Evolutionary conservation across 352 stramenopile species (phyloP).

Genomic region (Phytophthora pistaciae): DNA sequence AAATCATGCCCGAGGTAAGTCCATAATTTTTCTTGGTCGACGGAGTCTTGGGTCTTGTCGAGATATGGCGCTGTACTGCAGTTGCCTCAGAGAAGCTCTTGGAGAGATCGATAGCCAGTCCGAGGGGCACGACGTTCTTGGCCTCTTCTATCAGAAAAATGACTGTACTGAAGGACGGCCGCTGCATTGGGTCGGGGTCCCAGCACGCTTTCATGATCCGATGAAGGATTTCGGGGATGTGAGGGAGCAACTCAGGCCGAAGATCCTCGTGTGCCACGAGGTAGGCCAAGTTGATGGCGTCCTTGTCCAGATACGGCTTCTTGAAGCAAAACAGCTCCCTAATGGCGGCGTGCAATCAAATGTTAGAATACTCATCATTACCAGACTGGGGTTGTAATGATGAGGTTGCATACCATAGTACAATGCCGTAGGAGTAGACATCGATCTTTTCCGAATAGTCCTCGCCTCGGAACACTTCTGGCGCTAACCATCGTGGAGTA

Average conservation of each 20-base stretch:
- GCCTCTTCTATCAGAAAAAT: slow-evolving; percentile 73
- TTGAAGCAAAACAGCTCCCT: slow-evolving; percentile 89
- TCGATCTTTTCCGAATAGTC: slow-evolving; percentile 90
- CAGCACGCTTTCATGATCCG: slow-evolving; percentile 76
- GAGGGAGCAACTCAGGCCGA: slow-evolving; percentile 61
- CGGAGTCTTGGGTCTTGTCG: slow-evolving; percentile 36
- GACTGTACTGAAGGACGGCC: slow-evolving; percentile 66
- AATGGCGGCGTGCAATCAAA: not conserved
- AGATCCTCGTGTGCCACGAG: slow-evolving; percentile 82
- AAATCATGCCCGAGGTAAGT: slow-evolving; percentile 66
- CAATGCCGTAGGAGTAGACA: slow-evolving; percentile 86
- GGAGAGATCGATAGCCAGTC: slow-evolving; percentile 63
- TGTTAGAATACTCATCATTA: not conserved
- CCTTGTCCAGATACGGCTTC: slow-evolving; percentile 83
- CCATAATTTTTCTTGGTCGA: slow-evolving; percentile 58
- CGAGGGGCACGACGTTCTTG: slow-evolving; percentile 59
- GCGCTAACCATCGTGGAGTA: slow-evolving; percentile 80
- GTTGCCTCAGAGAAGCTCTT: slow-evolving; percentile 58
- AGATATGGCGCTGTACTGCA: slow-evolving; percentile 34
- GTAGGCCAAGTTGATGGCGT: slow-evolving; percentile 81
- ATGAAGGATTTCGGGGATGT: slow-evolving; percentile 77
- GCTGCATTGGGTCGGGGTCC: slow-evolving; percentile 60
- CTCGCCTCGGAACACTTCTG: slow-evolving; percentile 86
- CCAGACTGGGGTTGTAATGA: not conserved
- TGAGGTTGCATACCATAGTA: slow-evolving; percentile 64